These are phyloP conservation scores for Rugosomyces carneus DNA, from an alignment of 1,284 basidiomycete species.

Conservation along the genomic window DNA sequence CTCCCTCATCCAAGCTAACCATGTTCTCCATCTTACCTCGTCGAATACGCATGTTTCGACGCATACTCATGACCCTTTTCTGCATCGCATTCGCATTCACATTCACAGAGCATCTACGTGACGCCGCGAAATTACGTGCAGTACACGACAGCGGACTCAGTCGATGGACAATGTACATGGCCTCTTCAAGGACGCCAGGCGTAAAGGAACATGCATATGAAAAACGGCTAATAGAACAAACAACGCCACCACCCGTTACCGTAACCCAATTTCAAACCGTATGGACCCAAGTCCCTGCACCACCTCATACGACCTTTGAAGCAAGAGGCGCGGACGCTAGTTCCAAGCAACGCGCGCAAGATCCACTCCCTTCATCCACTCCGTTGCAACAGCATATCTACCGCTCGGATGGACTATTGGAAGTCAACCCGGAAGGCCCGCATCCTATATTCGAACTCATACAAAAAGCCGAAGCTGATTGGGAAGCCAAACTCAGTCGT, in stretches of 20 bases:
- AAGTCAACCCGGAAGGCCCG: conserved; percentile 29
- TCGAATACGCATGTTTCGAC: conserved; percentile 3
- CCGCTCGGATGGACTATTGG: conserved; percentile 28
- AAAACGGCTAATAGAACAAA: not conserved
- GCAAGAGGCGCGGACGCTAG: not conserved
- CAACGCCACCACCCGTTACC: conserved; percentile 1
- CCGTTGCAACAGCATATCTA: conserved; percentile 21
- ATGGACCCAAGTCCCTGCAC: conserved; percentile 8
- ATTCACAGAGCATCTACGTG: conserved; percentile 3
- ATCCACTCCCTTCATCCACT: not conserved
- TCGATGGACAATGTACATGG: not conserved
- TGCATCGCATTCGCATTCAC: not conserved
- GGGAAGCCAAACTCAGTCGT: conserved; percentile 43
- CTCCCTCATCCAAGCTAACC: not conserved
- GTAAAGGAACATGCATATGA: not conserved
- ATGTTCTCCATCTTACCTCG: conserved; percentile 12
- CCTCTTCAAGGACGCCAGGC: not conserved
- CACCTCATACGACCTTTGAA: not conserved
- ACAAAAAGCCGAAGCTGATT: conserved; percentile 39
- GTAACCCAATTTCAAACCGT: conserved; percentile 10
- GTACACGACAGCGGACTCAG: not conserved
- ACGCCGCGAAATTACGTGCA: not conserved
- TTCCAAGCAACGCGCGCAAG: not conserved
- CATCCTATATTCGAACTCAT: conserved; percentile 59
- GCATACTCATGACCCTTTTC: not conserved